Conservation (phyloP, 352 stramenopile genomes). For the Stramenopiles sp. region DNA sequence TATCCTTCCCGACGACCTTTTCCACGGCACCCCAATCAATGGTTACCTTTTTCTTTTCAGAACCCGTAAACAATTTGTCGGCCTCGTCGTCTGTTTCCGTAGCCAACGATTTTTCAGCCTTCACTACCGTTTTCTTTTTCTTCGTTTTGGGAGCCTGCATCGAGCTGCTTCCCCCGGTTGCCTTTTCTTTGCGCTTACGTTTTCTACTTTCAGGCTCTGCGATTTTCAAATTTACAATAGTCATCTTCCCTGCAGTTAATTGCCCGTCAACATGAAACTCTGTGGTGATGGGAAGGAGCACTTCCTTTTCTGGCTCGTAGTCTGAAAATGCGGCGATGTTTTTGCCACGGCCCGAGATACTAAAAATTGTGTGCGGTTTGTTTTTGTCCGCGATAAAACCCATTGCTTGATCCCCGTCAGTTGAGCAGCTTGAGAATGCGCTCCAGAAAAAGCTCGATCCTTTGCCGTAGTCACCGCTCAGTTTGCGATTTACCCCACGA, state of each 20-base stretch:
- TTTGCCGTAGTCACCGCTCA: background rate
- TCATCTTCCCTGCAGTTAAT: background rate
- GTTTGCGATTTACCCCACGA: background rate
- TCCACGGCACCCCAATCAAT: too few relatives aligned
- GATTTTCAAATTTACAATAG: conserved; percentile 7
- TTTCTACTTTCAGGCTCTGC: background rate
- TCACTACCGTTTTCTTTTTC: background rate
- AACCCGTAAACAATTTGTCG: background rate
- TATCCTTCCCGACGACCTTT: too few relatives aligned
- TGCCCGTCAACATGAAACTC: background rate
- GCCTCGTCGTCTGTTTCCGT: background rate
- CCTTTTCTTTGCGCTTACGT: background rate
- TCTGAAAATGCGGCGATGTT: background rate
- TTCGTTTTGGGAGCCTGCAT: background rate
- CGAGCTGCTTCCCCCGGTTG: background rate
- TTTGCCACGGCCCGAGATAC: background rate
- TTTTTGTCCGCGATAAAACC: background rate
- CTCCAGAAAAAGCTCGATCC: background rate
- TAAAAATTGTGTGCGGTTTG: background rate
- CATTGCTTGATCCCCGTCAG: background rate
- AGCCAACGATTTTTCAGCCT: background rate
- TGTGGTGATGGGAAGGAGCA: background rate
- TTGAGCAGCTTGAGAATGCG: background rate
- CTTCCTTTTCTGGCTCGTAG: background rate
- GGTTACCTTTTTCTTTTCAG: background rate